Evolutionary conservation across 257 asterid genomes (phyloP).

Genomic region (Solanum chilense): DNA sequence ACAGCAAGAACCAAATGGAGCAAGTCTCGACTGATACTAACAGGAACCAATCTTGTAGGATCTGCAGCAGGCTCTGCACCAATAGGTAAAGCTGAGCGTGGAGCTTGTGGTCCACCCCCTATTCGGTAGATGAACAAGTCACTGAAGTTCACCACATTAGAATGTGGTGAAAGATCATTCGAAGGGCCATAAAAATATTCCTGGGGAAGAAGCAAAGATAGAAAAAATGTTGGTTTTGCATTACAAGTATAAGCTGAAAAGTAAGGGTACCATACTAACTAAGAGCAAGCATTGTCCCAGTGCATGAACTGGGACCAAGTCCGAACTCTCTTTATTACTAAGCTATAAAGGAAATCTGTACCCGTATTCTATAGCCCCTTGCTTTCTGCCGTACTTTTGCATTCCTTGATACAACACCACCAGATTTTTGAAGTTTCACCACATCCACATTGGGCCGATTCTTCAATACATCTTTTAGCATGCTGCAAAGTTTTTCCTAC

Average conservation of each 20-base stretch:
- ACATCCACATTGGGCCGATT: constrained; percentile 74
- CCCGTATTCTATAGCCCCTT: constrained; percentile 76
- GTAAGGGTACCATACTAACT: background rate
- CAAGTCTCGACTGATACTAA: constrained; percentile 59
- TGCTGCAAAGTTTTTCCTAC: constrained; percentile 98
- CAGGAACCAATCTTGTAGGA: constrained; percentile 69
- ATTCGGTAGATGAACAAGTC: constrained; percentile 67
- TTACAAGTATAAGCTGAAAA: background rate
- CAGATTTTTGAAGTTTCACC: constrained; percentile 97
- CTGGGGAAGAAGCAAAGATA: constrained; percentile 23
- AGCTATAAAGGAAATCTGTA: constrained; percentile 13
- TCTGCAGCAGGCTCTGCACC: constrained; percentile 95
- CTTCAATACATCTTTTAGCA: constrained; percentile 83
- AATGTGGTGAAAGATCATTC: constrained; percentile 94
- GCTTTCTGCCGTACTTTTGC: constrained; percentile 91
- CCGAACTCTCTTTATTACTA: background rate
- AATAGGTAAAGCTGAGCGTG: constrained; percentile 94
- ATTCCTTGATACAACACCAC: constrained; percentile 93
- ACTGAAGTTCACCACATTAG: constrained; percentile 59
- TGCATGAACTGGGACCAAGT: background rate
- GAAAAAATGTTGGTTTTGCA: background rate
- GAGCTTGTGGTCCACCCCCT: constrained; percentile 98
- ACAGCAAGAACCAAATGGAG: constrained; percentile 84
- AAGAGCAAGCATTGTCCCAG: background rate
- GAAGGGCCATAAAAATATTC: constrained; percentile 89